Base-by-base conservation (phyloP, 352 stramenopile genomes). In the Phytophthora brassicae region DNA sequence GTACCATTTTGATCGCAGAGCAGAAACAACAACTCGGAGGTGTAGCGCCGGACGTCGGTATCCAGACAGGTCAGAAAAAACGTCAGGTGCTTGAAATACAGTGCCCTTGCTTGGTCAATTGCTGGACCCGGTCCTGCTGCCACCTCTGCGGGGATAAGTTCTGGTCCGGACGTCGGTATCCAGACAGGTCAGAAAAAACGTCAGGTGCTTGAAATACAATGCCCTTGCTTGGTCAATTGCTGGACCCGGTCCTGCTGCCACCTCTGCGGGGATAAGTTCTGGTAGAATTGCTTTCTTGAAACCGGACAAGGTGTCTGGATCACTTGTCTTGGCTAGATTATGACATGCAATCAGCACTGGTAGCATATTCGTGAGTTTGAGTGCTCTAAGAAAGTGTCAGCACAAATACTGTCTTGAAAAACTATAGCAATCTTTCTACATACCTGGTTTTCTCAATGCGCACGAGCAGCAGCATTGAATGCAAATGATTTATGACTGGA, bases 1-100 rank as follows among this genome's bases (percentile, higher is more conserved):
- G 55, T 77, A 94, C 85, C 77, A 29, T 90, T 89, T 71, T 92
- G 50, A 58, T 89, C 62, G 60, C 81, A 92, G 5, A 94, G 72
- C 31, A 85, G 56, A 57, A 83, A 91, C 42, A 94, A 56, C 75
- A 77, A 90, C 44, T 94, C 83, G 45, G 81, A 80, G 39, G 74
- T 70, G 63, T 77, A 90, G 24, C 84, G 78, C 48, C 81, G 78
- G 58, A 92, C 70, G 22, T 88, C 73, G 9, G 80, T 88, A 49
- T 94, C 70, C 16, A 90, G 60, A 36, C 82, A 84, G 23, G 84
- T 94, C 19, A 94, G 65, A 50, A 89, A 91, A 49, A 80, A 87
- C 26, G 60, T 77, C 19, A 94, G 64, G 39, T 90, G 77, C 19
- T 81, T 78, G 59, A 85, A 84, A 59, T 79, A 84, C 36, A 84